These are phyloP conservation scores for Cucurbita argyrosperma DNA, from an alignment of 306 rosid species.

Conservation along the genomic window DNA sequence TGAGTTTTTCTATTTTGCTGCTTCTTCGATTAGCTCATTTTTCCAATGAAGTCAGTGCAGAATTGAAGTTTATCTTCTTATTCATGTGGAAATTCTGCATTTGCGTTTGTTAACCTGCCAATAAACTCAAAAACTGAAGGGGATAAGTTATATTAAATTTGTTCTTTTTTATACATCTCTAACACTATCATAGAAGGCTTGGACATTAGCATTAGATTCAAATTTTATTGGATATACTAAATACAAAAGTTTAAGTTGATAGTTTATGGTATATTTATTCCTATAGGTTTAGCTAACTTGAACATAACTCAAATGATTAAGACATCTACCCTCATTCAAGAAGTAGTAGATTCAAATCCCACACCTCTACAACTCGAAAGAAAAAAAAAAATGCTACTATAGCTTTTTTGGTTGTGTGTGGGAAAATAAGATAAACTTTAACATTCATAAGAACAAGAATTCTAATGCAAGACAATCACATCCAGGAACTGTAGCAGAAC, in stretches of 20 bases:
- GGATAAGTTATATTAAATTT: neutral
- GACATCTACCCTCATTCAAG: neutral
- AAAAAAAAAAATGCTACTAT: neutral
- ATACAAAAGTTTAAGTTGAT: neutral
- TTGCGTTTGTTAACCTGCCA: neutral
- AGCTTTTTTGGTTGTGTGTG: neutral
- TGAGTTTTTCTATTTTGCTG: neutral
- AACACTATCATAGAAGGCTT: neutral
- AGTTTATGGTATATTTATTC: neutral
- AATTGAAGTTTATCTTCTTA: neutral
- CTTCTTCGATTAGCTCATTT: neutral
- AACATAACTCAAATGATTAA: no score
- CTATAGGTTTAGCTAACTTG: neutral
- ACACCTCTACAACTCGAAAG: neutral
- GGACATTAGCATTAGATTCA: no score
- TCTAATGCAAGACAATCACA: slow-evolving; percentile 8
- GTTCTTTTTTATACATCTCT: neutral
- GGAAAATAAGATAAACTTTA: neutral
- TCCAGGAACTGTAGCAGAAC: slow-evolving; percentile 60
- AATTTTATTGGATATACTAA: neutral
- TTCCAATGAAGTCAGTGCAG: neutral
- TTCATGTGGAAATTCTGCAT: neutral
- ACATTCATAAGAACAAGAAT: neutral
- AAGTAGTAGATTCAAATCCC: neutral
- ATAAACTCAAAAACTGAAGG: neutral